Evolutionary conservation across 495 filamentous ascomycete species (phyloP), one percentile per base, ranked within the genome.

Genomic region (Aspergillus taichungensis): DNA sequence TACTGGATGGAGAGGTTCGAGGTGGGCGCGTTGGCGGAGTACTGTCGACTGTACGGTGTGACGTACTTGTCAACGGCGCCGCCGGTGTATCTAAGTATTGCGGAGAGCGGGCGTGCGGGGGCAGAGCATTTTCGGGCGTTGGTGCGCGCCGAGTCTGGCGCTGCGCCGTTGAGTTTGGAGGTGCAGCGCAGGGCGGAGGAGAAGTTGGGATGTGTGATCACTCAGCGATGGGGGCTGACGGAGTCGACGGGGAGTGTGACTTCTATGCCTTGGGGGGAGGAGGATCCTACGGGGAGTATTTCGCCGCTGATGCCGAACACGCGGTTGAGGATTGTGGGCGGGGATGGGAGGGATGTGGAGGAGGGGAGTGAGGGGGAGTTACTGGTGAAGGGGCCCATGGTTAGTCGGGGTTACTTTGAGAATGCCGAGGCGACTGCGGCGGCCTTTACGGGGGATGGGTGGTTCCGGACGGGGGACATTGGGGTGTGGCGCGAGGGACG

Each of bases 401-500:
- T 84, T 34, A 88, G 90, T 69, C 56, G 63, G 34, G 82, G 80
- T 47, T 94, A 94, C 64, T 87, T 76, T 65, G 79, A 79, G 56
- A 86, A 87, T 57, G 68, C 77, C 5, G 82, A 76, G 34, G 84
- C 88, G 64, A 92, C 87, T 6, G 66, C 68, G 34, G 85, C 84
- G 58, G 74, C 80, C 7, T 69, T 90, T 30, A 75, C 83, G 32
- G 57, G 73, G 14, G 87, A 92, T 54, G 87, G 86, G 43, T 94
- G 88, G 88, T 90, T 94, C 67, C 78, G 80, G 53, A 91, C 88
- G 0, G 88, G 88, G 14, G 88, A 94, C 56, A 86, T 94, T 42
- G 80, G 51, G 66, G 72, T 36, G 66, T 94, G 31, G 85, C 92
- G 62, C 73, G 73, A 49, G 52, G 83, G 52, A 84, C 41, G 38